Percentiles rank a stretch among this genome's conserved stretches.
phyloP scores from a whole-genome alignment of 495 filamentous ascomycete species.

The Podospora bellae-mahoneyi region DNA sequence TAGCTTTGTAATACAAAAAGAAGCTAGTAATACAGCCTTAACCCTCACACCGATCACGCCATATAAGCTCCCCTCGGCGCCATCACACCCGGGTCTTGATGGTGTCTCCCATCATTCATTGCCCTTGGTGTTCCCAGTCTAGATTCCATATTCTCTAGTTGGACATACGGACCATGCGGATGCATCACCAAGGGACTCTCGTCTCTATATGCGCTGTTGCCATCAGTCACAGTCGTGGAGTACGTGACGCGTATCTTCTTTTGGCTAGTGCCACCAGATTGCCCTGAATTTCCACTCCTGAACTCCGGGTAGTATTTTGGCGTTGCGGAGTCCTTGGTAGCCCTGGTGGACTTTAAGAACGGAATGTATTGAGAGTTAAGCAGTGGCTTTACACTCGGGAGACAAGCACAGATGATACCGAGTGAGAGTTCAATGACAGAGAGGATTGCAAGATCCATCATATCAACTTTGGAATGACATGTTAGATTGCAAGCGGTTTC shows the following conservation, averaged over 20 bases:
- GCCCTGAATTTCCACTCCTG: not conserved
- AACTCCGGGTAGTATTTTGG: not conserved
- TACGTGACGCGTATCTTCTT: constrained; percentile 6
- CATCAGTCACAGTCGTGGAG: not conserved
- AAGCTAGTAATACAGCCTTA: too few relatives aligned
- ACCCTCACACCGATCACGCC: too few relatives aligned
- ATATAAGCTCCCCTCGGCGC: too few relatives aligned
- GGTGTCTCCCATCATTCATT: too few relatives aligned
- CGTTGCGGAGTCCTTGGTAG: not conserved
- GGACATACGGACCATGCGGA: too few relatives aligned
- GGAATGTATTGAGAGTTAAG: not conserved
- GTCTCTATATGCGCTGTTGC: too few relatives aligned
- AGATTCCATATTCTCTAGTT: too few relatives aligned
- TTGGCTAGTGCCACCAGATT: not conserved
- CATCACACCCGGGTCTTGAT: too few relatives aligned
- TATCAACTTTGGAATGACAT: constrained; percentile 1
- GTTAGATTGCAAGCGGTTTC: not conserved
- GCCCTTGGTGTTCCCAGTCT: too few relatives aligned
- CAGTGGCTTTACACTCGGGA: constrained; percentile 3
- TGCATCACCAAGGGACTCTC: too few relatives aligned
- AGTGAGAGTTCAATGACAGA: not conserved
- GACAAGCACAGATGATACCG: constrained; percentile 6
- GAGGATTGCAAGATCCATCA: constrained; percentile 3
- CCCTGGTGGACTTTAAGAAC: not conserved
- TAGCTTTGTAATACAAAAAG: too few relatives aligned